Conservation (phyloP, 306 rosid genomes). For the Alnus rubra region DNA sequence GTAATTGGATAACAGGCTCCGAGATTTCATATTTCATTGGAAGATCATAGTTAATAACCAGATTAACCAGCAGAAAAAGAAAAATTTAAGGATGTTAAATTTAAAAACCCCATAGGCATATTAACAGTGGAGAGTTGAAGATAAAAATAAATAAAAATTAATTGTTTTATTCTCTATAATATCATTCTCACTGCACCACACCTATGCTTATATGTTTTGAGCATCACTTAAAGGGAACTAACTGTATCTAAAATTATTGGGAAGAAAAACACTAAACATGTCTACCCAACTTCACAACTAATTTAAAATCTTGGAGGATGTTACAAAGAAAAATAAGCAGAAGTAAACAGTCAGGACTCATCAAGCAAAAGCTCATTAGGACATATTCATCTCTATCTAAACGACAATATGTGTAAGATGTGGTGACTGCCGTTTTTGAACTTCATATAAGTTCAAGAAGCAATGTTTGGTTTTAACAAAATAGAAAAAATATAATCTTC, state of each 20-base stretch:
- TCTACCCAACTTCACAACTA: neutral
- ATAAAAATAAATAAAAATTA: neutral
- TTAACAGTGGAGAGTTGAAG: neutral
- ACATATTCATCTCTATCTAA: too few relatives aligned
- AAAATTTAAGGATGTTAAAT: slow-evolving; percentile 10
- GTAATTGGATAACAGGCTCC: slow-evolving; percentile 45
- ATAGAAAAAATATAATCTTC: too few relatives aligned
- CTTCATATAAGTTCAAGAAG: too few relatives aligned
- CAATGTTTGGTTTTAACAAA: neutral
- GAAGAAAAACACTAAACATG: neutral
- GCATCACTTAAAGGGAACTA: neutral
- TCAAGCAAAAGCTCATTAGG: neutral
- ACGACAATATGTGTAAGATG: too few relatives aligned
- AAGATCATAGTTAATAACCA: slow-evolving; percentile 85
- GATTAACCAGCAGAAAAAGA: slow-evolving; percentile 50
- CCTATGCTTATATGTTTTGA: neutral
- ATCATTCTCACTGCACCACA: neutral
- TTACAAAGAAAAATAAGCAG: slow-evolving; percentile 14
- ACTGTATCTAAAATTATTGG: neutral
- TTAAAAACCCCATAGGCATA: neutral
- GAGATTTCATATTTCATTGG: slow-evolving; percentile 51
- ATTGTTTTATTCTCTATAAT: neutral
- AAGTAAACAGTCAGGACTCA: neutral
- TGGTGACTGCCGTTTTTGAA: too few relatives aligned
- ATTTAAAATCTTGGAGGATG: neutral